Evolutionary conservation across 169 alveolate species (phyloP).

Genomic region (Babesia ovis): DNA sequence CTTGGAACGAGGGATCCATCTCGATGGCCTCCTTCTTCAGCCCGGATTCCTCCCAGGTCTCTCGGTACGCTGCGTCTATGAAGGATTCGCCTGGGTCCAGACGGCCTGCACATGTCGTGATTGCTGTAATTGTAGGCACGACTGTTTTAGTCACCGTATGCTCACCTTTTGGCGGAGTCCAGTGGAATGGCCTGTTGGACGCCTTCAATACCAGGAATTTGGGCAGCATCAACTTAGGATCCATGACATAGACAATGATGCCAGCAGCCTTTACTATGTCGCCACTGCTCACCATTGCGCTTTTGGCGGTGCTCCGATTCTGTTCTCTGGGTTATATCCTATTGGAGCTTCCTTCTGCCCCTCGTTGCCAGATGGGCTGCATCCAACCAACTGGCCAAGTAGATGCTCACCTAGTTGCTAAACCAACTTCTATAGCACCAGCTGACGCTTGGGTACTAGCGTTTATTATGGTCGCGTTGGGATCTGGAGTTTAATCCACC

Average conservation of each 20-base stretch:
- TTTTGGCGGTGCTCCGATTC: no score
- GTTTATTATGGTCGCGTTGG: no score
- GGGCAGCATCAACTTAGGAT: neutral
- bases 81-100: conserved; percentile 71
- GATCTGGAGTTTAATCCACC: no score
- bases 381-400: no score
- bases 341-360: no score
- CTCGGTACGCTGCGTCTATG: conserved; percentile 74
- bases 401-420: no score
- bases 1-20: conserved; percentile 56
- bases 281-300: conserved; percentile 16
- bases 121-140: no score
- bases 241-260: conserved; percentile 44
- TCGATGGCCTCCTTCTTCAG: conserved; percentile 51
- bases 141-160: neutral
- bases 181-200: conserved; percentile 72
- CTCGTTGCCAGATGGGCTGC: no score
- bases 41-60: conserved; percentile 78
- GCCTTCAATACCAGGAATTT: conserved; percentile 74
- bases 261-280: conserved; percentile 64
- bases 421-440: no score
- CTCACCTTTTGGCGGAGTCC: conserved; percentile 82
- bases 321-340: no score
- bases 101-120: conserved; percentile 40
- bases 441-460: no score